Evolutionary conservation across 345 rosid species (phyloP).

Genomic region (Syzygium oleosum): DNA sequence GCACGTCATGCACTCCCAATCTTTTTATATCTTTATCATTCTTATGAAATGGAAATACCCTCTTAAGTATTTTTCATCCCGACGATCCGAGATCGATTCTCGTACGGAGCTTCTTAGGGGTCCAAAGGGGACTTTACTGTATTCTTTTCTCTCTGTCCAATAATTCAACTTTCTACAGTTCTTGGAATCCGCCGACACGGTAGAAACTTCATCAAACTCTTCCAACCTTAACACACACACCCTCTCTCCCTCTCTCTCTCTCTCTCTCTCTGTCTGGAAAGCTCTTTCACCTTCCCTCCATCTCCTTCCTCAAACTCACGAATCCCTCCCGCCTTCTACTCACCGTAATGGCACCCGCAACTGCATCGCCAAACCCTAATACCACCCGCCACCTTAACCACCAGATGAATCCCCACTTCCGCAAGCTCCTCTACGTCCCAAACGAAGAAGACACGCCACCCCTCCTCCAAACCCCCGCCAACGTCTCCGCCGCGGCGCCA

Average conservation of each 20-base stretch:
- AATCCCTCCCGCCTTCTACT: neutral
- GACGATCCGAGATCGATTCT: too few relatives aligned
- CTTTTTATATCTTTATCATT: too few relatives aligned
- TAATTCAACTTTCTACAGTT: neutral
- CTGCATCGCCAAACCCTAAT: neutral
- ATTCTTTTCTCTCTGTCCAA: neutral
- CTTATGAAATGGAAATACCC: too few relatives aligned
- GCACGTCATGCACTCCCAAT: too few relatives aligned
- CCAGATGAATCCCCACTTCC: neutral
- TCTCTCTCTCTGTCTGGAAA: neutral
- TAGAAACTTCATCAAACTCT: neutral
- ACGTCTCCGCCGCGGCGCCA: conserved; percentile 6
- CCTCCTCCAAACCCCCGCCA: neutral
- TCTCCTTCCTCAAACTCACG: neutral
- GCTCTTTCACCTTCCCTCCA: neutral
- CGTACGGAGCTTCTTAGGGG: too few relatives aligned
- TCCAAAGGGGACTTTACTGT: neutral
- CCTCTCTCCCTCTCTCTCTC: neutral
- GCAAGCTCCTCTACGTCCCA: neutral
- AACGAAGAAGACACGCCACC: neutral
- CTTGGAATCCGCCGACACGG: neutral
- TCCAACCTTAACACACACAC: neutral
- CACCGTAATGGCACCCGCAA: neutral
- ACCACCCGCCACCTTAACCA: neutral
- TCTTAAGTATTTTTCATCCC: too few relatives aligned